Evolutionary conservation across 768 basidiomycete genomes (phyloP).

Genomic region (Russula griseocarnosa): DNA sequence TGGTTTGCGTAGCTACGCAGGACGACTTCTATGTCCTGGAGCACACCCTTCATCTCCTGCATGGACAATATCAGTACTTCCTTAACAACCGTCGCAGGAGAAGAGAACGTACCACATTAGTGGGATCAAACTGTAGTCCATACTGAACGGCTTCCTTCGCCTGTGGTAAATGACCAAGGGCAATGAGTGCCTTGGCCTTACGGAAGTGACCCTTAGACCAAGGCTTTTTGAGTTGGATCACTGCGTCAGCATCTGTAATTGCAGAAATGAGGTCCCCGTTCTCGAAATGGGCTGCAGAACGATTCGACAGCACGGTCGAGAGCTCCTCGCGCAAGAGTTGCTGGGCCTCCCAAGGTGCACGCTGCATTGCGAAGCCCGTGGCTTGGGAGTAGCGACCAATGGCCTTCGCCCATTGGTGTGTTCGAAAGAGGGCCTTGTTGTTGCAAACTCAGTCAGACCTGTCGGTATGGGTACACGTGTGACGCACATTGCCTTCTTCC

Average conservation of each 20-base stretch:
- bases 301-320: constrained; percentile 84
- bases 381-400: constrained; percentile 77
- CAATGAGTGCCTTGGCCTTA: constrained; percentile 83
- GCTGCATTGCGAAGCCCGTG: constrained; percentile 67
- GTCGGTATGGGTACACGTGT: neutral
- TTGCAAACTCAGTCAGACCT: constrained; percentile 29
- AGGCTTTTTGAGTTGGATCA: constrained; percentile 74
- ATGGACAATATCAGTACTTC: constrained; percentile 3
- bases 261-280: constrained; percentile 71
- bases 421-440: constrained; percentile 70
- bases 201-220: constrained; percentile 98
- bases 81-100: neutral
- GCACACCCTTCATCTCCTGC: constrained; percentile 27
- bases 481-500: constrained; percentile 90
- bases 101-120: constrained; percentile 45
- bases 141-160: constrained; percentile 78
- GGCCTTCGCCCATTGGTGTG: constrained; percentile 62
- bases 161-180: constrained; percentile 61
- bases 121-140: constrained; percentile 82
- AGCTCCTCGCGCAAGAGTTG: constrained; percentile 85
- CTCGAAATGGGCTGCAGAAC: constrained; percentile 83
- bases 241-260: constrained; percentile 85
- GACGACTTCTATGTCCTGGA: constrained; percentile 24
- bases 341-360: constrained; percentile 88
- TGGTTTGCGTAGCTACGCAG: constrained; percentile 21